Percentiles rank a stretch among this genome's conserved stretches.
These are phyloP conservation scores for Candida suzukii DNA, from an alignment of 805 yeast species.

Conservation along the genomic window DNA sequence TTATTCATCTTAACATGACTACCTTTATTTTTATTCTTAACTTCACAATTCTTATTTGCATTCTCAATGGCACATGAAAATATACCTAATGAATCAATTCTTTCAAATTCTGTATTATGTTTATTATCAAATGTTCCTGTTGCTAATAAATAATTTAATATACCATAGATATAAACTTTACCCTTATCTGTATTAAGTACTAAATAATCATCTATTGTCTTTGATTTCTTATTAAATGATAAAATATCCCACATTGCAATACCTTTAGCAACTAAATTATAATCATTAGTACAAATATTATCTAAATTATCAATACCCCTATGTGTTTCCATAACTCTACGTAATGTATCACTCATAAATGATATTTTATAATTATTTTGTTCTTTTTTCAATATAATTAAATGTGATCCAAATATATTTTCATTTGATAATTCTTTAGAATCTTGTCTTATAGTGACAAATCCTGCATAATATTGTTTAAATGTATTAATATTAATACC, in stretches of 20 bases:
- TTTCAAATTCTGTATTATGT: not conserved
- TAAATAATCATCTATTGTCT: not conserved
- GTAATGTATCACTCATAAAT: not conserved
- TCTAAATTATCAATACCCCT: not conserved
- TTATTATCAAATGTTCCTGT: not conserved
- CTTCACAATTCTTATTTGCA: not conserved
- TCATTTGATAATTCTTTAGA: not conserved
- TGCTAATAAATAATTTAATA: not conserved
- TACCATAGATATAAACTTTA: not conserved
- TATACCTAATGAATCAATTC: not conserved
- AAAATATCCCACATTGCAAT: constrained; percentile 2
- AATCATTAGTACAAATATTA: no score
- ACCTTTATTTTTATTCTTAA: not conserved
- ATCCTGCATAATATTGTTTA: constrained; percentile 1
- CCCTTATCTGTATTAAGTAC: not conserved
- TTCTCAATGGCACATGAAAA: not conserved
- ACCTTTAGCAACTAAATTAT: not conserved
- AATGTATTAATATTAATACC: not conserved
- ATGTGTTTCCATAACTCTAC: no score
- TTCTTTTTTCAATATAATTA: not conserved
- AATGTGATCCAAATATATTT: not conserved
- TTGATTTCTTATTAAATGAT: not conserved
- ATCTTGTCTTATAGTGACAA: not conserved
- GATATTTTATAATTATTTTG: not conserved
- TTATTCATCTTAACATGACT: no score